phyloP scores from a whole-genome alignment of 2,329 filamentous ascomycete genomes.

The Sclerotinia spermophila region DNA sequence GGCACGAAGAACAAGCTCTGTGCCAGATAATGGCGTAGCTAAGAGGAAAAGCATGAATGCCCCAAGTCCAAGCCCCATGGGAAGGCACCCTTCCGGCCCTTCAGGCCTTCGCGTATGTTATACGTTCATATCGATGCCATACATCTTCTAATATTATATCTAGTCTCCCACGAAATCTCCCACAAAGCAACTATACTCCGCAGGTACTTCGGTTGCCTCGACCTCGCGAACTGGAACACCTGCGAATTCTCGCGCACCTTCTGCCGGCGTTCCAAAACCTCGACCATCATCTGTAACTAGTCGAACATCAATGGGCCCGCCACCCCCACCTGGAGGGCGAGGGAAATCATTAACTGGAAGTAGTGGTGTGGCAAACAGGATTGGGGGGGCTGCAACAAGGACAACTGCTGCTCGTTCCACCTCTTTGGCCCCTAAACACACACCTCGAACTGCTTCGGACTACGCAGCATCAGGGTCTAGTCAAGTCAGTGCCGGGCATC shows the following conservation, averaged over 20 bases:
- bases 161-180: slow-evolving; percentile 78
- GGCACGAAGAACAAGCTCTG: slow-evolving; percentile 43
- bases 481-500: slow-evolving; percentile 33
- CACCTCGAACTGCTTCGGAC: slow-evolving; percentile 33
- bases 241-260: slow-evolving; percentile 48
- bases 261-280: slow-evolving; percentile 43
- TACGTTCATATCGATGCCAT: not conserved
- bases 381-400: slow-evolving; percentile 25
- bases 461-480: slow-evolving; percentile 34
- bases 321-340: slow-evolving; percentile 39
- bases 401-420: slow-evolving; percentile 22
- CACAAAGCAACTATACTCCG: slow-evolving; percentile 62
- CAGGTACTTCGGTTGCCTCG: slow-evolving; percentile 51
- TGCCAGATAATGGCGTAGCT: slow-evolving; percentile 50
- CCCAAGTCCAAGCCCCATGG: slow-evolving; percentile 67
- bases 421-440: slow-evolving; percentile 33
- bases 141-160: slow-evolving; percentile 28
- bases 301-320: slow-evolving; percentile 66
- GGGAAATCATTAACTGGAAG: slow-evolving; percentile 40
- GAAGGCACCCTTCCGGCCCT: slow-evolving; percentile 54
- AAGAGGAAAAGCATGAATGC: slow-evolving; percentile 69
- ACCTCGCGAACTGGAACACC: slow-evolving; percentile 64
- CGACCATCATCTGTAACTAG: slow-evolving; percentile 53
- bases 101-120: slow-evolving; percentile 53
- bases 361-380: slow-evolving; percentile 35